Percentiles rank a stretch among this genome's conserved stretches.
phyloP scores from a whole-genome alignment of 208 protist species.

The Leishmania arabica region DNA sequence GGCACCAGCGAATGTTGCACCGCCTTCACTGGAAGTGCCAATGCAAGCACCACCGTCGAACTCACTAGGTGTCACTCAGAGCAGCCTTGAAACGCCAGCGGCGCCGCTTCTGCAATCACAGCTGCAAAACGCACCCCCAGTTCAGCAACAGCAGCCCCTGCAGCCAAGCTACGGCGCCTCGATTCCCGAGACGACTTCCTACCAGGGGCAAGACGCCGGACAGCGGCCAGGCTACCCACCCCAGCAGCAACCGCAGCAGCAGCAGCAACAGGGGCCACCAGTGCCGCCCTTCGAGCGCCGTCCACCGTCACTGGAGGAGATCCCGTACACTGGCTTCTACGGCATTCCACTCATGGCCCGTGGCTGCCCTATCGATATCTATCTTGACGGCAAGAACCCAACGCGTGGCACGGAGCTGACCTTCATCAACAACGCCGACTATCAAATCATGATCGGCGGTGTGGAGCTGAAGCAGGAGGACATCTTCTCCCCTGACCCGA shows the following conservation, averaged over 20 bases:
- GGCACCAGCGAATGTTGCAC: background rate
- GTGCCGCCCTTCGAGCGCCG: conserved; percentile 74
- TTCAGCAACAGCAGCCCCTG: conserved; percentile 3
- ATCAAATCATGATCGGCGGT: conserved; percentile 72
- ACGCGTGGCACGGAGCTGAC: conserved; percentile 86
- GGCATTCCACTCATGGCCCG: conserved; percentile 63
- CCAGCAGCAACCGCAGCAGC: conserved; percentile 37
- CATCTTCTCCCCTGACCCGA: conserved; percentile 68
- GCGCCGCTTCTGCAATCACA: conserved; percentile 1
- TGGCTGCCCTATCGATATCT: conserved; percentile 86
- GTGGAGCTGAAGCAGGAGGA: conserved; percentile 89
- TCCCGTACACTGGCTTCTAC: conserved; percentile 71
- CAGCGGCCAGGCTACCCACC: background rate
- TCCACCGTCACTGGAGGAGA: conserved; percentile 66
- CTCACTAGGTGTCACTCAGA: conserved; percentile 14
- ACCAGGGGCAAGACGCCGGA: background rate
- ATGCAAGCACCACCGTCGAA: conserved; percentile 8
- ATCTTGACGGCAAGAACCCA: conserved; percentile 79
- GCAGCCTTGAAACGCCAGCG: background rate
- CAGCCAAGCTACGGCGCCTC: background rate
- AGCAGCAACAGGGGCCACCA: conserved; percentile 40
- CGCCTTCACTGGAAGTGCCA: conserved; percentile 4
- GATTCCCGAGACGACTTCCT: background rate
- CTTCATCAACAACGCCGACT: conserved; percentile 79
- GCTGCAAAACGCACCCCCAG: conserved; percentile 1